A percentile compares a stretch with the other conserved stretches of the same genome.
Conservation (phyloP, 139 green algal species). For the Eudorina sp. region DNA sequence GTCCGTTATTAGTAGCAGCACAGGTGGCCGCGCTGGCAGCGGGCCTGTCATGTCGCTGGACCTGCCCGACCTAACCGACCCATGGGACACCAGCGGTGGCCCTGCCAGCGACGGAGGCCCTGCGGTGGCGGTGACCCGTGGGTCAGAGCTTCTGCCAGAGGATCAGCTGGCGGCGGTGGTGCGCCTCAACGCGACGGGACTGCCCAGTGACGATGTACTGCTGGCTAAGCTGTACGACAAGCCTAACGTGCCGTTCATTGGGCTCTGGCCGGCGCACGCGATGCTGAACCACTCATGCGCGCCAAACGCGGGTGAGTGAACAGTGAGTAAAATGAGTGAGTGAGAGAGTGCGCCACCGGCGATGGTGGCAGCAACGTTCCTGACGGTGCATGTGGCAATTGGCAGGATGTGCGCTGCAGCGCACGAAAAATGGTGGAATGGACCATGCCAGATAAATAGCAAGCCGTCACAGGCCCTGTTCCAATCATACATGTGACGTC, state of each 20-base stretch:
- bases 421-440: too few relatives aligned
- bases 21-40: too few relatives aligned
- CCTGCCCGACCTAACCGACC: neutral
- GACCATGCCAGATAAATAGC: too few relatives aligned
- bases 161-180: slow-evolving; percentile 25
- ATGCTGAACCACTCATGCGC: slow-evolving; percentile 45
- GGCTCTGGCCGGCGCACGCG: slow-evolving; percentile 40
- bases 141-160: neutral
- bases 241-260: slow-evolving; percentile 2
- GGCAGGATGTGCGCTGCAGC: too few relatives aligned
- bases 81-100: neutral
- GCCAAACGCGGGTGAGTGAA: slow-evolving; percentile 31
- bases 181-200: slow-evolving; percentile 10
- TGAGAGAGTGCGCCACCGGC: too few relatives aligned
- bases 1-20: neutral
- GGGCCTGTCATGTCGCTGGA: neutral
- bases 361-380: too few relatives aligned
- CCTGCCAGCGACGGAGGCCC: neutral
- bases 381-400: too few relatives aligned
- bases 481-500: too few relatives aligned
- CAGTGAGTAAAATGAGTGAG: too few relatives aligned
- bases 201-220: slow-evolving; percentile 27
- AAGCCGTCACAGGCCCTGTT: too few relatives aligned
- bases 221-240: slow-evolving; percentile 29
- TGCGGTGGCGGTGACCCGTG: neutral